These are phyloP conservation scores for Canavalia ensiformis DNA, from an alignment of 306 rosid genomes.

Conservation along the genomic window DNA sequence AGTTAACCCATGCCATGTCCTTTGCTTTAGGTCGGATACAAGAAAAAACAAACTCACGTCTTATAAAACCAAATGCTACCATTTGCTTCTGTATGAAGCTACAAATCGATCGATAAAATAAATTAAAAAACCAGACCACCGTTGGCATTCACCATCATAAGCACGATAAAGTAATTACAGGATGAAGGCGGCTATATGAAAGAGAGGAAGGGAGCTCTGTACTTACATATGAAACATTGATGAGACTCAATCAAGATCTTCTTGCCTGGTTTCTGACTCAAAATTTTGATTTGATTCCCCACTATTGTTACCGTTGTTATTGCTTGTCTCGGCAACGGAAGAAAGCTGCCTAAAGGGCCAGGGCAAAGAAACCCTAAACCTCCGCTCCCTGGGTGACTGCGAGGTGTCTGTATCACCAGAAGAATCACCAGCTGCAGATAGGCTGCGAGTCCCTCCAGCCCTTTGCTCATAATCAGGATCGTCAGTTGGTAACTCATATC, in stretches of 20 bases:
- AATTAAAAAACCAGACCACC: not conserved
- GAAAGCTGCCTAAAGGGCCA: slow-evolving; percentile 62
- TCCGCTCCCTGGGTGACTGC: slow-evolving; percentile 62
- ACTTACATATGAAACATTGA: slow-evolving; percentile 50
- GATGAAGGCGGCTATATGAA: not conserved
- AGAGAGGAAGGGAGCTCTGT: slow-evolving; percentile 10
- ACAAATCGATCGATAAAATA: not conserved
- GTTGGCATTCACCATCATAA: not conserved
- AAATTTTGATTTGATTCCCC: slow-evolving; percentile 56
- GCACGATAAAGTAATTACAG: not conserved
- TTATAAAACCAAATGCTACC: not conserved
- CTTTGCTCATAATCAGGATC: slow-evolving; percentile 77
- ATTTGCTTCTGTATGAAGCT: not conserved
- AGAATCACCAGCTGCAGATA: slow-evolving; percentile 41
- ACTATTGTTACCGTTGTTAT: slow-evolving; percentile 48
- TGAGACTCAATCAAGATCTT: slow-evolving; percentile 71
- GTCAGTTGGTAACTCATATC: slow-evolving; percentile 80
- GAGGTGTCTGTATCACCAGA: slow-evolving; percentile 16
- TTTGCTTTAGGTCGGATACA: not conserved
- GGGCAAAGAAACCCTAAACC: slow-evolving; percentile 72
- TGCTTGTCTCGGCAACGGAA: slow-evolving; percentile 71
- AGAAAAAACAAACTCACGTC: not conserved
- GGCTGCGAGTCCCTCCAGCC: slow-evolving; percentile 50
- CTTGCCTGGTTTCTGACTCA: slow-evolving; percentile 71
- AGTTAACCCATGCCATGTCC: not conserved